Evolutionary conservation across 2,329 filamentous ascomycete genomes (phyloP).

Genomic region (Nemania diffusa): DNA sequence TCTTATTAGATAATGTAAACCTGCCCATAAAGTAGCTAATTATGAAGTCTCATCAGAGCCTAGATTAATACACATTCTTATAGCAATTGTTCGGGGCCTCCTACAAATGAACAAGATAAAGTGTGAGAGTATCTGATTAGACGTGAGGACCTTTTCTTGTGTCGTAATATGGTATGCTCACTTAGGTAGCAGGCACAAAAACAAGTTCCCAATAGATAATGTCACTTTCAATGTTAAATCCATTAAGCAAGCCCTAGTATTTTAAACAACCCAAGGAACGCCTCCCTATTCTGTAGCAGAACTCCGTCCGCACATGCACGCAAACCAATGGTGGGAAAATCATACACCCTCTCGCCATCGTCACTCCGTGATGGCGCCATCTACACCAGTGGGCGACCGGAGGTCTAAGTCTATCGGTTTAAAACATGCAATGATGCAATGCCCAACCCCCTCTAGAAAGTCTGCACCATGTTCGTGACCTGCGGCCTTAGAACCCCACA

Average conservation of each 20-base stretch:
- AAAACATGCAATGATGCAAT: neutral
- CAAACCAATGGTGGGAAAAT: constrained; percentile 6
- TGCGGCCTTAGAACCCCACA: constrained; percentile 78
- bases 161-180: too few relatives aligned
- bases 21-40: too few relatives aligned
- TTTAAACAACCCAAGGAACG: constrained; percentile 30
- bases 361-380: constrained; percentile 1
- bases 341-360: constrained; percentile 2
- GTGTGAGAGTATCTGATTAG: too few relatives aligned
- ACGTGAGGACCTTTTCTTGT: too few relatives aligned
- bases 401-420: neutral
- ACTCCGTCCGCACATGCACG: constrained; percentile 37
- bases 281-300: constrained; percentile 32
- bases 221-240: constrained; percentile 9
- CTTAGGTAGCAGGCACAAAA: neutral
- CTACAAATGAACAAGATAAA: too few relatives aligned
- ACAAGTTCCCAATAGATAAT: neutral
- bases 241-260: constrained; percentile 16
- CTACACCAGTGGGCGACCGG: neutral
- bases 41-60: too few relatives aligned
- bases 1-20: too few relatives aligned
- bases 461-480: constrained; percentile 70
- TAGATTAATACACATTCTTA: too few relatives aligned
- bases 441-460: constrained; percentile 39
- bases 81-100: too few relatives aligned